Conservation (phyloP, 371 early-diverging fungal species). For the Mucor sp. region DNA sequence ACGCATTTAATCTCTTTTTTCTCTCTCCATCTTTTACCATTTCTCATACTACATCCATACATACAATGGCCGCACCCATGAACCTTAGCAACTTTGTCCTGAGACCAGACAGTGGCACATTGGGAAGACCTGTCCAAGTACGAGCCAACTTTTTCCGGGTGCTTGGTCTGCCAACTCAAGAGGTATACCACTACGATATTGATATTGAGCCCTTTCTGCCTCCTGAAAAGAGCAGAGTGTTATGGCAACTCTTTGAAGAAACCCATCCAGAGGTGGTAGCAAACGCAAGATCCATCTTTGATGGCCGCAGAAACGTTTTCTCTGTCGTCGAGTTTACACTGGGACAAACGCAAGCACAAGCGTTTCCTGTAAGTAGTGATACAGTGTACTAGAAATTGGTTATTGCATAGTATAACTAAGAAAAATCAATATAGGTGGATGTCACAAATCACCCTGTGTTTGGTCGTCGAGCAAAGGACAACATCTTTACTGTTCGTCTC, state of each 20-base stretch:
- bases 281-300: constrained; percentile 47
- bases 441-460: constrained; percentile 18
- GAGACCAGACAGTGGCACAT: constrained; percentile 29
- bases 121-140: constrained; percentile 29
- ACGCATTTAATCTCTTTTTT: neutral
- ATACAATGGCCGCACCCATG: too few relatives aligned
- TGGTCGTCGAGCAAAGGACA: constrained; percentile 26
- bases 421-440: constrained; percentile 34
- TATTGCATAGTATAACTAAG: neutral
- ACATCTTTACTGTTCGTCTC: constrained; percentile 54
- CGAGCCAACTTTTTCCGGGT: constrained; percentile 50
- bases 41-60: constrained; percentile 4
- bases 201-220: constrained; percentile 38
- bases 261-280: constrained; percentile 30
- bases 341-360: constrained; percentile 37
- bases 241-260: constrained; percentile 49
- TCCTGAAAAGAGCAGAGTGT: constrained; percentile 40
- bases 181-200: constrained; percentile 45
- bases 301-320: constrained; percentile 53
- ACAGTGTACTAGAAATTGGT: too few relatives aligned
- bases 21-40: neutral
- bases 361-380: constrained; percentile 41
- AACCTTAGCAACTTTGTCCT: constrained; percentile 37
- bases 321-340: constrained; percentile 39
- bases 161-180: constrained; percentile 32